Evolutionary conservation across 306 rosid genomes (phyloP).

Genomic region (Malus sieversii): DNA sequence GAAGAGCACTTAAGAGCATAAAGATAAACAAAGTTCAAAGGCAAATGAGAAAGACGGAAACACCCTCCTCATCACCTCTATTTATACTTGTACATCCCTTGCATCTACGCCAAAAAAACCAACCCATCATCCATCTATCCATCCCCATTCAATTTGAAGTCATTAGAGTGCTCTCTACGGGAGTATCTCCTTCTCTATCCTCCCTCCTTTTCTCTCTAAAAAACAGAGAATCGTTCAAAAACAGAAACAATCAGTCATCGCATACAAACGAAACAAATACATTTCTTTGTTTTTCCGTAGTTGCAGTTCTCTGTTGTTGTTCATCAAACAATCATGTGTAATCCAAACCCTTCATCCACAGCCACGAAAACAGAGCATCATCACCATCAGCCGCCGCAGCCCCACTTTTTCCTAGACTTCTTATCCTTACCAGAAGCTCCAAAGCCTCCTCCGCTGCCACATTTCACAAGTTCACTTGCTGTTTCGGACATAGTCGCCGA

Average conservation of each 20-base stretch:
- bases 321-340: constrained; percentile 16
- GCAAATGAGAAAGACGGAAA: background rate
- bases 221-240: background rate
- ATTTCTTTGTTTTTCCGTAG: background rate
- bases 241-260: background rate
- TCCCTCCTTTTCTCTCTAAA: background rate
- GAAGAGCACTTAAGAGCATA: background rate
- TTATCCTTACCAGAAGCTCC: background rate
- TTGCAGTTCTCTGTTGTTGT: background rate
- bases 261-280: background rate
- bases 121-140: constrained; percentile 4
- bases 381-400: background rate
- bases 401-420: constrained; percentile 12
- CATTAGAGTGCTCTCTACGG: constrained; percentile 35
- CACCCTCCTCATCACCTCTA: constrained; percentile 1
- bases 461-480: background rate
- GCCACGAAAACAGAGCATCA: constrained; percentile 9
- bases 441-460: background rate
- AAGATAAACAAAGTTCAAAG: background rate
- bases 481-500: constrained; percentile 26
- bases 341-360: constrained; percentile 6
- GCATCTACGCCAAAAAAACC: constrained; percentile 12
- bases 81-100: constrained; percentile 11
- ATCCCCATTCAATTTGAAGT: background rate
- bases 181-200: constrained; percentile 22